A percentile compares a stretch with the other conserved stretches of the same genome.
phyloP scores from a whole-genome alignment of 768 basidiomycete species.

The Russula emetica region DNA sequence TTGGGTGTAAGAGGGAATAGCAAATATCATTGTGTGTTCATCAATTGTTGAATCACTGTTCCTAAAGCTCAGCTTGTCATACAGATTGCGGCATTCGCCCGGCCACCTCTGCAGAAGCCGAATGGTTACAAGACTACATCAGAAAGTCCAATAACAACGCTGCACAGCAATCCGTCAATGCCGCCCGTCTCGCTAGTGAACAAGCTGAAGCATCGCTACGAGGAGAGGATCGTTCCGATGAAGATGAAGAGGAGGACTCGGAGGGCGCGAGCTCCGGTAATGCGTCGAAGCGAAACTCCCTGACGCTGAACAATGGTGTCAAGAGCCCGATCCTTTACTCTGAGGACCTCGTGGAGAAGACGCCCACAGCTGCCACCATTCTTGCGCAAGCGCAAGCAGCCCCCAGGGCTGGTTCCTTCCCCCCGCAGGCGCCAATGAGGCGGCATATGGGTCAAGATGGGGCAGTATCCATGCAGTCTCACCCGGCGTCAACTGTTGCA shows the following conservation, averaged over 20 bases:
- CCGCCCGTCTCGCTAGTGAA: constrained; percentile 67
- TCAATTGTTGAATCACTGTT: constrained; percentile 31
- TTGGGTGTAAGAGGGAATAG: constrained; percentile 91
- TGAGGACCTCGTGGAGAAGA: constrained; percentile 76
- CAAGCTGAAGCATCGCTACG: constrained; percentile 56
- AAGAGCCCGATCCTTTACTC: constrained; percentile 52
- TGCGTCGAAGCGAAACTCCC: constrained; percentile 69
- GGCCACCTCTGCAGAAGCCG: constrained; percentile 84
- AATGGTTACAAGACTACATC: constrained; percentile 89
- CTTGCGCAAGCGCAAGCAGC: constrained; percentile 75
- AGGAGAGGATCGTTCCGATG: constrained; percentile 71
- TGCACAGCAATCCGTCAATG: constrained; percentile 68
- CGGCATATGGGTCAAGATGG: constrained; percentile 56
- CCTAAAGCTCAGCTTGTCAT: constrained; percentile 29
- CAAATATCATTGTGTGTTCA: constrained; percentile 85
- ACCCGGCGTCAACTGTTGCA: constrained; percentile 40
- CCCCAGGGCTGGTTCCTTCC: constrained; percentile 52
- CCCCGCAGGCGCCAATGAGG: constrained; percentile 71
- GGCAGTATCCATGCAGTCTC: constrained; percentile 49
- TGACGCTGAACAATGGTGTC: constrained; percentile 57
- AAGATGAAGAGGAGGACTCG: constrained; percentile 84
- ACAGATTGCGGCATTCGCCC: constrained; percentile 90
- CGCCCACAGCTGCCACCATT: constrained; percentile 73
- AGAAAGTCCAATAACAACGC: constrained; percentile 87
- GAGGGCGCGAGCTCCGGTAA: constrained; percentile 61